phyloP scores from a whole-genome alignment of 768 basidiomycete species.

The Suillus sp. region DNA sequence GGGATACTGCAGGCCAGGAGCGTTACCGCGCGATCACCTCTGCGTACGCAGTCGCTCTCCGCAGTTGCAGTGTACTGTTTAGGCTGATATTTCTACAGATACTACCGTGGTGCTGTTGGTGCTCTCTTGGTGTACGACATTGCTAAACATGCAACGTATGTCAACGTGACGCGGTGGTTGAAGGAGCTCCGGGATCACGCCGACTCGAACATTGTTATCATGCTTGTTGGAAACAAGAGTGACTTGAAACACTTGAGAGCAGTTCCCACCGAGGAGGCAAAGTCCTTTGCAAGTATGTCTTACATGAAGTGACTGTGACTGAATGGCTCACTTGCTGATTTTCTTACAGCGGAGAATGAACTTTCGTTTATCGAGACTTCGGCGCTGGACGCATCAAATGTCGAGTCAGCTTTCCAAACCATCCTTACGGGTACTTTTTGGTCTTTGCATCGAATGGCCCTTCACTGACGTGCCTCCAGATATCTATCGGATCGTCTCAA shows the following conservation, averaged over 20 bases:
- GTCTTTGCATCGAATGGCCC: background rate
- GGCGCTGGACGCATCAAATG: conserved; percentile 98
- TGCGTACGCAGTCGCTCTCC: conserved; percentile 57
- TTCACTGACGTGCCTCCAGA: conserved; percentile 48
- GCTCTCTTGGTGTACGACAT: conserved; percentile 94
- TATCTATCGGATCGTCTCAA: conserved; percentile 96
- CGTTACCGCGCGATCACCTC: conserved; percentile 97
- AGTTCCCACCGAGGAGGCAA: conserved; percentile 97
- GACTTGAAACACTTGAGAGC: conserved; percentile 98
- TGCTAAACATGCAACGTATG: conserved; percentile 91
- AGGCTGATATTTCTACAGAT: conserved; percentile 47
- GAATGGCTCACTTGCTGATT: background rate
- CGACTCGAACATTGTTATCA: conserved; percentile 90
- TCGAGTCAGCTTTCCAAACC: conserved; percentile 96
- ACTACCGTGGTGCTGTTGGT: conserved; percentile 96
- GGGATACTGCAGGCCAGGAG: conserved; percentile 99
- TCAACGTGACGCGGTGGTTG: conserved; percentile 93
- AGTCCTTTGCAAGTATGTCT: conserved; percentile 79
- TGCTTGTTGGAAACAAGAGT: conserved; percentile 98
- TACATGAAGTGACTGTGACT: conserved; percentile 1
- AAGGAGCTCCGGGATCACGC: conserved; percentile 97
- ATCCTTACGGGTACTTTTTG: conserved; percentile 78
- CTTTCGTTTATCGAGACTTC: conserved; percentile 98
- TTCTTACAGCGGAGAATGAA: conserved; percentile 75
- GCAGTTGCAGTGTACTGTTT: background rate